Conservation (phyloP, 129 eudicot species). For the Pseudognaphalium luteoalbum region DNA sequence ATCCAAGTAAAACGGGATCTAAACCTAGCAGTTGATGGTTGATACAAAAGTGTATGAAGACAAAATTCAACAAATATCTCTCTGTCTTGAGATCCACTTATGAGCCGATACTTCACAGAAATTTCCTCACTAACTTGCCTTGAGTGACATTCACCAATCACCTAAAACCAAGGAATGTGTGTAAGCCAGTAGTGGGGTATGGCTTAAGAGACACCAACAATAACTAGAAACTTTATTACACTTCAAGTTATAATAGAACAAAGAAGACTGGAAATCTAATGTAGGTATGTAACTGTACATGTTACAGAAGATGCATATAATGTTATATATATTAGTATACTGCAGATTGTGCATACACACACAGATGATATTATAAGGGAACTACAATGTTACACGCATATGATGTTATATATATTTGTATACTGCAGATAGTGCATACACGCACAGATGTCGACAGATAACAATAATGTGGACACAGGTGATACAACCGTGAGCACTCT, state of each 20-base stretch:
- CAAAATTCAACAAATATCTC: constrained; percentile 86
- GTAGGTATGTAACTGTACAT: background rate
- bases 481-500: constrained; percentile 3
- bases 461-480: constrained; percentile 1
- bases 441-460: background rate
- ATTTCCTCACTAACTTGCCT: constrained; percentile 56
- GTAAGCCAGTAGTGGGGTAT: constrained; percentile 8
- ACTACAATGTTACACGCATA: background rate
- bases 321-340: background rate
- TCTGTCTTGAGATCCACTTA: constrained; percentile 56
- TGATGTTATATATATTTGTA: constrained; percentile 1
- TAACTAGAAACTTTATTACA: constrained; percentile 2
- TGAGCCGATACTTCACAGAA: constrained; percentile 58
- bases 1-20: constrained; percentile 25
- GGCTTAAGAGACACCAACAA: constrained; percentile 2
- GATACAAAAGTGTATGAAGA: constrained; percentile 77
- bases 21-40: constrained; percentile 71
- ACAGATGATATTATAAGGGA: background rate
- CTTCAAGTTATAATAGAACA: background rate
- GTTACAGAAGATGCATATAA: constrained; percentile 3
- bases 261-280: constrained; percentile 11
- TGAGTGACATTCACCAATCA: constrained; percentile 83
- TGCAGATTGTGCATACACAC: constrained; percentile 3
- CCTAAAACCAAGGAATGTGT: constrained; percentile 46
- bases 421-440: background rate